Evolutionary conservation across 2,329 filamentous ascomycete species (phyloP).

Genomic region (Corynespora cassiicola): DNA sequence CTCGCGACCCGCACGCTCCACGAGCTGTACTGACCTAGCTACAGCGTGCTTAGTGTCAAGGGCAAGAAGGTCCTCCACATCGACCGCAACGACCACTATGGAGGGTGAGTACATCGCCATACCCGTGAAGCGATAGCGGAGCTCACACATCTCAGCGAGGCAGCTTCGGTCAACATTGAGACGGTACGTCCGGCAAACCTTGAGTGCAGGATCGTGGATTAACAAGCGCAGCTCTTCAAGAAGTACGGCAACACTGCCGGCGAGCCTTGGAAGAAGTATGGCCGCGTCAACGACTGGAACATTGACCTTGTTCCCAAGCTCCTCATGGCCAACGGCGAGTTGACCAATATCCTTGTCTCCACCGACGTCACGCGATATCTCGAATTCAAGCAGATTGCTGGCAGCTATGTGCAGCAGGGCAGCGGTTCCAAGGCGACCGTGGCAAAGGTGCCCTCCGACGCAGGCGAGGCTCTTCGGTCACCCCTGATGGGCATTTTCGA

Average conservation of each 20-base stretch:
- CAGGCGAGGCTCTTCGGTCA: slow-evolving; percentile 83
- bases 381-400: slow-evolving; percentile 73
- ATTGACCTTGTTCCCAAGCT: slow-evolving; percentile 98
- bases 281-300: slow-evolving; percentile 97
- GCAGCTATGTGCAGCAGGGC: slow-evolving; percentile 95
- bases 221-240: slow-evolving; percentile 80
- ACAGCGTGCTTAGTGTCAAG: slow-evolving; percentile 93
- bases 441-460: slow-evolving; percentile 95
- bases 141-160: slow-evolving; percentile 68
- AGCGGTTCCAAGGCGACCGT: slow-evolving; percentile 83
- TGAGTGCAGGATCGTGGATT: slow-evolving; percentile 48
- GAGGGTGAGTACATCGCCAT: slow-evolving; percentile 72
- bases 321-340: slow-evolving; percentile 96
- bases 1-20: slow-evolving; percentile 9
- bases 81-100: slow-evolving; percentile 97
- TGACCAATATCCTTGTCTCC: slow-evolving; percentile 97
- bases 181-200: slow-evolving; percentile 60
- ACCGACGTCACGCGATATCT: slow-evolving; percentile 72
- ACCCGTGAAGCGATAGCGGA: slow-evolving; percentile 10
- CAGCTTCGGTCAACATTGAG: slow-evolving; percentile 96
- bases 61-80: slow-evolving; percentile 99
- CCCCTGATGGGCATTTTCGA: slow-evolving; percentile 97
- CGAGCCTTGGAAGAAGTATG: slow-evolving; percentile 98
- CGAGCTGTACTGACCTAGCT: slow-evolving; percentile 18
- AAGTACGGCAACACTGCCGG: slow-evolving; percentile 87